Base-by-base conservation (phyloP, 2,329 filamentous ascomycete genomes). In the Aspergillus pseudoglaucus region DNA sequence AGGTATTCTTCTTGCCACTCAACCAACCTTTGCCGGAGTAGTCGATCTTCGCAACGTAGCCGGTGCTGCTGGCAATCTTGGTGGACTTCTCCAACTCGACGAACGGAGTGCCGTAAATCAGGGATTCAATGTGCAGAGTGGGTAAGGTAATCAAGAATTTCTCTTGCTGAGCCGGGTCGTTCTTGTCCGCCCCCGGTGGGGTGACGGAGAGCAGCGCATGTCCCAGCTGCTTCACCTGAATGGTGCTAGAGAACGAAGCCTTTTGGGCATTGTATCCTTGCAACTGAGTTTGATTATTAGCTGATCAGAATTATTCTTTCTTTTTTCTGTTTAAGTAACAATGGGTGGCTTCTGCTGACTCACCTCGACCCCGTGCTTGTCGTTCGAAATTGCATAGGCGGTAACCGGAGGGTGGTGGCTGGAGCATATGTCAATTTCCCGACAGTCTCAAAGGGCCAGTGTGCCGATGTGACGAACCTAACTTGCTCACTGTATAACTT, bases 181-280 rank as follows among this genome's bases (percentile, higher is more conserved):
- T 67, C 56, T 78, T 71, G 60, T 67, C 75, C 17, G 71, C 70
- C 49, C 87, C 85, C 18, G 66, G 74, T 37, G 60, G 63, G 40
- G 65, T 72, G 50, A 96, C 74, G 44, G 88, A 87, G 54, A 91
- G 78, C 30, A 94, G 75, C 37, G 90, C 90, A 64, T 96, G 90
- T 32, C 91, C 91, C 58, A 94, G 85, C 73, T 95, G 89, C 77
- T 94, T 95, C 64, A 98, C 86, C 62, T 91, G 87, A 68, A 97
- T 96, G 40, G 91, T 95, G 58, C 86, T 85, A 53, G 87, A 88
- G 71, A 98, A 96, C 14, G 89, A 94, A 3, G 91, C 90, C 69
- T 95, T 97, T 66, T 97, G 93, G 14, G 88, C 91, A 63, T 97
- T 96, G 74, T 95, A 96, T 46, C 91, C 91, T 73, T 83, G 76